Evolutionary conservation across 2,329 filamentous ascomycete genomes (phyloP).

Genomic region (Xylaria hypoxylon): DNA sequence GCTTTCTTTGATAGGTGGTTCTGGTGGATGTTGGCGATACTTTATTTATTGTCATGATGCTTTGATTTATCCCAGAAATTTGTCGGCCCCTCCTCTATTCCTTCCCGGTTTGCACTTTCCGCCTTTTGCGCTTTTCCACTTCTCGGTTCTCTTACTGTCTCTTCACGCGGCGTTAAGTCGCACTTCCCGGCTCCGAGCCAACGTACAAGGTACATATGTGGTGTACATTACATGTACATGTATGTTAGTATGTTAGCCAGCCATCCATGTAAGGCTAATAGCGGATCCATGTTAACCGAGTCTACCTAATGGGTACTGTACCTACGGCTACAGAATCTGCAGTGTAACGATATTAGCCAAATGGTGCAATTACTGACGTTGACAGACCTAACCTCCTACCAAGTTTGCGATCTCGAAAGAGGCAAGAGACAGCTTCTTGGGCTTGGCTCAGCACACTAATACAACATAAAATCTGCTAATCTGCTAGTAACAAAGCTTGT

Average conservation of each 20-base stretch:
- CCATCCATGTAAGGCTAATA: not conserved
- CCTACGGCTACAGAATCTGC: not conserved
- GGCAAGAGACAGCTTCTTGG: no score
- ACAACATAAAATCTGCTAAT: not conserved
- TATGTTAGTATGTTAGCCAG: no score
- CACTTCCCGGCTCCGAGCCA: slow-evolving; percentile 37
- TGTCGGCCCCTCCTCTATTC: slow-evolving; percentile 21
- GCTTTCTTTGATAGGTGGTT: slow-evolving; percentile 24
- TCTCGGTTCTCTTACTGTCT: slow-evolving; percentile 17
- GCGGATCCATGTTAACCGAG: slow-evolving; percentile 9
- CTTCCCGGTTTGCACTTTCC: slow-evolving; percentile 9
- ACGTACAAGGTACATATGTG: not conserved
- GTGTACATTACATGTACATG: no score
- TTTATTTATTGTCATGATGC: slow-evolving; percentile 37
- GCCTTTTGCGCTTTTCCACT: slow-evolving; percentile 20
- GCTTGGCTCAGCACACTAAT: not conserved
- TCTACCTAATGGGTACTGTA: not conserved
- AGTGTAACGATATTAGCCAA: slow-evolving; percentile 13
- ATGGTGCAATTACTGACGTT: not conserved
- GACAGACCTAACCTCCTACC: no score
- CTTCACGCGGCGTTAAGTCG: slow-evolving; percentile 30
- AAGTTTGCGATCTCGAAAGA: no score
- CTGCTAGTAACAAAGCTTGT: not conserved
- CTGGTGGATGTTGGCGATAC: slow-evolving; percentile 20
- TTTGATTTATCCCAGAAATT: slow-evolving; percentile 33